phyloP scores from a whole-genome alignment of 2,329 filamentous ascomycete species.

The Colletotrichum tropicale region DNA sequence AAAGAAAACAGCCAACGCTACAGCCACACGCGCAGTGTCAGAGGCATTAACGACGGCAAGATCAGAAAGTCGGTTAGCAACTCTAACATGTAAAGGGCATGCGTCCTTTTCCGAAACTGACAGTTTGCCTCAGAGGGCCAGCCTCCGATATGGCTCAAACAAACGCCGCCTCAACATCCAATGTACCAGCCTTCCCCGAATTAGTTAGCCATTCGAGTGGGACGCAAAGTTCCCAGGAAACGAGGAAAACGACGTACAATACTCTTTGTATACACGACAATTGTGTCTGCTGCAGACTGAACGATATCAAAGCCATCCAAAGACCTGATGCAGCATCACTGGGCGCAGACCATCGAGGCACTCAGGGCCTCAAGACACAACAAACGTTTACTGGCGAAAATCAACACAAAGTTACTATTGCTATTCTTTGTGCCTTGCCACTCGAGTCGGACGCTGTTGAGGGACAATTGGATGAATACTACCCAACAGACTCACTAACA shows the following conservation, averaged over 20 bases:
- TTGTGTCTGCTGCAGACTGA: no score
- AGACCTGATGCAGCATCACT: no score
- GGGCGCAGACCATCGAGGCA: no score
- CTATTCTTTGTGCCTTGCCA: conserved; percentile 30
- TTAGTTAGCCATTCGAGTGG: no score
- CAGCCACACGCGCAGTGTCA: accelerated
- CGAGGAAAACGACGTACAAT: accelerated
- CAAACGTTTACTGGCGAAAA: background rate
- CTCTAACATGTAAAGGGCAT: accelerated
- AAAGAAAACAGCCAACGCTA: no score
- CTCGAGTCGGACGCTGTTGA: conserved; percentile 27
- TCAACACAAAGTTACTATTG: conserved; percentile 20
- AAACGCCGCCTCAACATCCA: no score
- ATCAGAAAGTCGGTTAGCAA: accelerated
- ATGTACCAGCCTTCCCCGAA: no score
- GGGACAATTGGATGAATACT: conserved; percentile 29
- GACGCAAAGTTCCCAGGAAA: no score
- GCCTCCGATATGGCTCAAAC: no score
- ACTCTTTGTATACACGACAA: accelerated
- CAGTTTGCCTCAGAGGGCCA: no score
- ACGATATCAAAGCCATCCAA: no score
- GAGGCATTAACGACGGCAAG: accelerated
- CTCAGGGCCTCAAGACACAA: accelerated
- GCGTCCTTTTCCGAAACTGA: accelerated
- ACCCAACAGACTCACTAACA: conserved; percentile 18